A percentile compares a stretch with the other conserved stretches of the same genome.
Evolutionary conservation across 176 grass and related monocot genomes (phyloP).

Genomic region (Leersia perrieri): DNA sequence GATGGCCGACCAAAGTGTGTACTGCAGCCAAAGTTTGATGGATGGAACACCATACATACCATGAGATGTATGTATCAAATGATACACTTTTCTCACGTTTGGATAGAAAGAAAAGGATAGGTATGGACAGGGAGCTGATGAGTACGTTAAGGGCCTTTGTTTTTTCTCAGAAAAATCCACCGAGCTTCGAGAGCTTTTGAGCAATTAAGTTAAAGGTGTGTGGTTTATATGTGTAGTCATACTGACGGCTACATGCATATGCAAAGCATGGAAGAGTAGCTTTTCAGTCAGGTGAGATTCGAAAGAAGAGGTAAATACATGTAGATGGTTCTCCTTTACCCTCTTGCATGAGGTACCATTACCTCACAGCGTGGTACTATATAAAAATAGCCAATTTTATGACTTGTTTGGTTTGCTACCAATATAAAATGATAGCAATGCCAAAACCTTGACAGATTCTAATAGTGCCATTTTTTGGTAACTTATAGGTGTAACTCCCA

Average conservation of each 20-base stretch:
- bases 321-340: neutral
- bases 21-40: slow-evolving; percentile 44
- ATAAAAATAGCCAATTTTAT: no score
- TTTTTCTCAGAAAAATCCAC: neutral
- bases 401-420: no score
- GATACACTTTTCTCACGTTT: slow-evolving; percentile 58
- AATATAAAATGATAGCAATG: no score
- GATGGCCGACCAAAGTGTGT: slow-evolving; percentile 56
- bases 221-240: neutral
- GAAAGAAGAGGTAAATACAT: neutral
- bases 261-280: neutral
- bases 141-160: neutral
- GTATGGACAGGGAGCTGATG: slow-evolving; percentile 31
- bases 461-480: no score
- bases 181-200: neutral
- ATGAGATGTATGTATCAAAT: slow-evolving; percentile 85
- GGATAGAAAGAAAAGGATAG: slow-evolving; percentile 47
- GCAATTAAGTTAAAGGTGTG: neutral
- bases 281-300: neutral
- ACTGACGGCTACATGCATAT: neutral
- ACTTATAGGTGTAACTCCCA: no score
- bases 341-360: neutral
- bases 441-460: no score
- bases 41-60: slow-evolving; percentile 58
- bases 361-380: neutral